These are phyloP conservation scores for Penicillium dipodomyicola DNA, from an alignment of 495 filamentous ascomycete genomes.

Conservation along the genomic window DNA sequence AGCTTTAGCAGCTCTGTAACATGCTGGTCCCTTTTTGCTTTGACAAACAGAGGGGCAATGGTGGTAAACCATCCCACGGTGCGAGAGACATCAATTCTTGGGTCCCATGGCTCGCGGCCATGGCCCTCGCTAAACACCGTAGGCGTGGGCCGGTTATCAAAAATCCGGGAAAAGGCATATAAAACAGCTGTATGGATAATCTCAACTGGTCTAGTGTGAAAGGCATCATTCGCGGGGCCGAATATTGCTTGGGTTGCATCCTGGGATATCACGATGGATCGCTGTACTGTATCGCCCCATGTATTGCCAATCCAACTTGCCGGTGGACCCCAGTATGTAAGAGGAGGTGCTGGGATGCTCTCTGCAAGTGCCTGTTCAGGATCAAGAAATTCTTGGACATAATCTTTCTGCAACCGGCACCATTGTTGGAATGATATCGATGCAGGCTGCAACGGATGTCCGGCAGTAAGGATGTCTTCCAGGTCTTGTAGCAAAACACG, in stretches of 20 bases:
- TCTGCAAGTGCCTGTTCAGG: background rate
- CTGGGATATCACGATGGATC: background rate
- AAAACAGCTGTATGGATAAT: slow-evolving; percentile 1
- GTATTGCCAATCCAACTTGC: no score
- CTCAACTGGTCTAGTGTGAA: slow-evolving; percentile 5
- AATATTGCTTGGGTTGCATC: background rate
- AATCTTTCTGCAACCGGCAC: slow-evolving; percentile 1
- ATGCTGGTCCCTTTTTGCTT: slow-evolving; percentile 7
- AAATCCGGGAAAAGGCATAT: background rate
- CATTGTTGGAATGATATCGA: slow-evolving; percentile 10
- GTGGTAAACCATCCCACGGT: slow-evolving; percentile 52
- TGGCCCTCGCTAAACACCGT: slow-evolving; percentile 48
- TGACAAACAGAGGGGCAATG: slow-evolving; percentile 33
- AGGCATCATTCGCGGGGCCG: background rate
- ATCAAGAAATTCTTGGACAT: background rate
- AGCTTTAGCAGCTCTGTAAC: slow-evolving; percentile 18
- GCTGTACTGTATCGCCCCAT: background rate
- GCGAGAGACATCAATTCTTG: slow-evolving; percentile 33
- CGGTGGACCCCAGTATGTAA: background rate
- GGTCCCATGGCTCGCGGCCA: slow-evolving; percentile 42
- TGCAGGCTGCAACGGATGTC: background rate
- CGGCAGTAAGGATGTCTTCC: slow-evolving; percentile 45
- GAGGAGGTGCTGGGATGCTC: background rate
- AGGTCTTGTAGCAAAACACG: slow-evolving; percentile 56
- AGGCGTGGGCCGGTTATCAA: slow-evolving; percentile 27